Base-by-base conservation (phyloP, 129 eudicot species). In the Solidago caesia region DNA sequence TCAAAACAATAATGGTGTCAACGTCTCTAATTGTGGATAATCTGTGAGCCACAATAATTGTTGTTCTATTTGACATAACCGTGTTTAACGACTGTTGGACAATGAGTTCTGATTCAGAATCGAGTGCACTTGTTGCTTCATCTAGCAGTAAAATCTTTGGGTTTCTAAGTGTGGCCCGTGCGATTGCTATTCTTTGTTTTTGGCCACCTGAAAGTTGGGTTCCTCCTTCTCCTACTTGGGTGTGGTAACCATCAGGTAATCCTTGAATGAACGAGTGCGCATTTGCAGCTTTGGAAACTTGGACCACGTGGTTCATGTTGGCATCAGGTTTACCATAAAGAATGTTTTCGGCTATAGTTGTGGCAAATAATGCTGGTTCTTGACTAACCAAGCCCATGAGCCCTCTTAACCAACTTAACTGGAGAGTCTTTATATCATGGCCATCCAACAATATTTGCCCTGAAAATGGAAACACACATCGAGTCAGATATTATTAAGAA, bases 111-210 rank as follows among this genome's bases (percentile, higher is more conserved):
- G 97, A 91, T 79, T 87, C 96, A 21, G 92, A 80, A 74, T 91
- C 97, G 11, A 91, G 90, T 46, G 97, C 96, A 81, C 97, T 91
- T 45, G 97, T 91, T 44, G 97, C 97, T 61, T 91, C 97, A n/a
- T 91, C 97, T 15, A 91, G 86, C 16, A 91, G 92, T 41, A 91
- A 71, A 71, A 91, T 81, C 72, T 89, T 88, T 12, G 97, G 96
- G 59, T 89, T 85, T 71, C 96, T 72, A 14, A 91, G 62, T 45
- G 91, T 78, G 39, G 97, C 97, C 67, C 97, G 83, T 8, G 97
- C 97, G 3, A 91, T 91, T 0, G 97, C 96, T 5, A 91, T 84
- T 74, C 95, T 76, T 79, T 91, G 97, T 80, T 91, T 91, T 75
- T 91, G 97, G 15, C 97, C 97, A 5, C 97, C 97, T 5, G 97